Percentiles rank a stretch among this genome's conserved stretches.
phyloP scores from a whole-genome alignment of 495 filamentous ascomycete genomes.

The Annulohypoxylon maeteangense region DNA sequence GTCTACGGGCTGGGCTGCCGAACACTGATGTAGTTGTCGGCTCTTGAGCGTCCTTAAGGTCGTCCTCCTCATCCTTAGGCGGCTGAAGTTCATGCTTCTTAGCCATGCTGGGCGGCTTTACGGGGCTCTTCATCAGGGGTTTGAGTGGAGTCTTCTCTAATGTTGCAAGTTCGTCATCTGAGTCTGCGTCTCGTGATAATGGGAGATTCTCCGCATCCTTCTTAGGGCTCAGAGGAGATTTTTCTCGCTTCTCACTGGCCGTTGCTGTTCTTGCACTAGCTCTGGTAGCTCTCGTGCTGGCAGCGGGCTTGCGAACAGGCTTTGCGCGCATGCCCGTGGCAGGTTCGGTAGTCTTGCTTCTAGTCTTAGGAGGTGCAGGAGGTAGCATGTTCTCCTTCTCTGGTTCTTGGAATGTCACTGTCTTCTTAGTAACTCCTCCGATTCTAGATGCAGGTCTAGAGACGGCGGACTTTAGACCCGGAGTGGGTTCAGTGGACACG shows the following conservation, averaged over 20 bases:
- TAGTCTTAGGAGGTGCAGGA: conserved; percentile 35
- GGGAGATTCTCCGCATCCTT: conserved; percentile 62
- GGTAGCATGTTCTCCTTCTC: conserved; percentile 66
- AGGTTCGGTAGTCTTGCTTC: conserved; percentile 45
- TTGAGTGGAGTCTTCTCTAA: conserved; percentile 60
- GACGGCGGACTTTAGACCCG: conserved; percentile 50
- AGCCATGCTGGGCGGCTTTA: conserved; percentile 50
- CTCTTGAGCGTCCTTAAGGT: conserved; percentile 27
- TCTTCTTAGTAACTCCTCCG: conserved; percentile 57
- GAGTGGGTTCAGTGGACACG: conserved; percentile 51
- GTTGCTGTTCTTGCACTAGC: conserved; percentile 35
- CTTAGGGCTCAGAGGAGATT: conserved; percentile 64
- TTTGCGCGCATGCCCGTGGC: conserved; percentile 56
- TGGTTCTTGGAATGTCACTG: conserved; percentile 66
- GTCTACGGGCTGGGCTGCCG: conserved; percentile 60
- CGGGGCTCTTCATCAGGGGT: conserved; percentile 59
- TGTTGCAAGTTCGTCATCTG: conserved; percentile 65
- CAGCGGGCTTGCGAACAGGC: conserved; percentile 52
- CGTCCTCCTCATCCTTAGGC: conserved; percentile 39
- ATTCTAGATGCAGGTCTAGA: conserved; percentile 42
- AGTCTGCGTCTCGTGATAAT: conserved; percentile 51
- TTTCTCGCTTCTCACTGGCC: conserved; percentile 38
- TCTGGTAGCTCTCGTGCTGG: conserved; percentile 41
- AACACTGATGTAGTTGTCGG: conserved; percentile 47
- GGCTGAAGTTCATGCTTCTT: conserved; percentile 45